phyloP scores from a whole-genome alignment of 2,329 filamentous ascomycete genomes.

The Orbilia javanica region DNA sequence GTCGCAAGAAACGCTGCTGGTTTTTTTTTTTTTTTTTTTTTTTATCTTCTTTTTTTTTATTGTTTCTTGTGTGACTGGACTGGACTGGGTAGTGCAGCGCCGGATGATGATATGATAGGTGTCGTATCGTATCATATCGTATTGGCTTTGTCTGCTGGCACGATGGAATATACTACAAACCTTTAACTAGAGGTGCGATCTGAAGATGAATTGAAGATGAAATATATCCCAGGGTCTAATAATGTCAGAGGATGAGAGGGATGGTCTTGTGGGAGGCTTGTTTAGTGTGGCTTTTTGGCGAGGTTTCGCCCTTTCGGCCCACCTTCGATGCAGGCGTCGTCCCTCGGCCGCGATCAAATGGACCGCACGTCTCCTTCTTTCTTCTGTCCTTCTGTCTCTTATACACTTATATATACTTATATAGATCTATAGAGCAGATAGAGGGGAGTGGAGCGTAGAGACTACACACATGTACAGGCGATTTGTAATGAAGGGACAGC shows the following conservation, averaged over 20 bases:
- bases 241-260: neutral
- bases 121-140: neutral
- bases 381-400: too few relatives aligned
- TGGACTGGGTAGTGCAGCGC: too few relatives aligned
- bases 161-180: too few relatives aligned
- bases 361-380: neutral
- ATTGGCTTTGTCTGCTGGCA: too few relatives aligned
- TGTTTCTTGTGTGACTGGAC: neutral
- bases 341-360: slow-evolving; percentile 30
- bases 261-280: slow-evolving; percentile 22
- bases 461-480: neutral
- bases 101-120: neutral
- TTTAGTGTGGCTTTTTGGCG: slow-evolving; percentile 56
- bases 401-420: too few relatives aligned
- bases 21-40: neutral
- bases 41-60: neutral
- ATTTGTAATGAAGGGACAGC: slow-evolving; percentile 27
- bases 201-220: too few relatives aligned
- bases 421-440: too few relatives aligned
- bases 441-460: too few relatives aligned
- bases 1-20: slow-evolving; percentile 10
- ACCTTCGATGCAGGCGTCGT: slow-evolving; percentile 20
- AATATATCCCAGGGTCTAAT: too few relatives aligned
- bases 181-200: too few relatives aligned
- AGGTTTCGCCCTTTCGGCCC: slow-evolving; percentile 41